phyloP scores from a whole-genome alignment of 805 yeast species.

The Kazachstania bromeliacearum region DNA sequence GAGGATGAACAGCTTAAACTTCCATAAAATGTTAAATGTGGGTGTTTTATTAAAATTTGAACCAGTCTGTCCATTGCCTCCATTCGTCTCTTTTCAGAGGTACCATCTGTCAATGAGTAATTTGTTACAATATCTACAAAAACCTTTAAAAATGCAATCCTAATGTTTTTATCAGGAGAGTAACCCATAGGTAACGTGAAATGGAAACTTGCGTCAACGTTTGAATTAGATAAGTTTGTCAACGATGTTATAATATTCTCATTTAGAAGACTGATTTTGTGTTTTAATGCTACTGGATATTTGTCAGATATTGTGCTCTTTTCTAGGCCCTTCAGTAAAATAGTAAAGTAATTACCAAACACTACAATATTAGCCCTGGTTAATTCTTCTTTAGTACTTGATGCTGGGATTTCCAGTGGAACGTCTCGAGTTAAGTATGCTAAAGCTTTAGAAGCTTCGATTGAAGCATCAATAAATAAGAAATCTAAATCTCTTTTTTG shows the following conservation, averaged over 20 bases:
- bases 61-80: constrained; percentile 21
- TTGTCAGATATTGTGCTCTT: constrained; percentile 24
- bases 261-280: constrained; percentile 44
- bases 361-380: constrained; percentile 45
- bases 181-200: constrained; percentile 70
- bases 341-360: constrained; percentile 62
- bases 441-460: constrained; percentile 49
- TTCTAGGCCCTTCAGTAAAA: constrained; percentile 38
- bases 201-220: constrained; percentile 64
- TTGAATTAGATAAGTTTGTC: constrained; percentile 57
- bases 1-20: constrained; percentile 53
- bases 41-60: constrained; percentile 26
- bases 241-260: constrained; percentile 57
- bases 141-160: constrained; percentile 65
- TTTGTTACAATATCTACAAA: constrained; percentile 51
- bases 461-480: constrained; percentile 44
- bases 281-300: constrained; percentile 31
- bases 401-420: constrained; percentile 48
- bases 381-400: constrained; percentile 40
- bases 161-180: constrained; percentile 50
- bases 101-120: constrained; percentile 13
- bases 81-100: constrained; percentile 17
- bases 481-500: constrained; percentile 35
- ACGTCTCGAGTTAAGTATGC: constrained; percentile 44
- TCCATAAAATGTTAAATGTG: constrained; percentile 40